These are phyloP conservation scores for Saxophila tyrrhenica DNA, from an alignment of 495 filamentous ascomycete species.

Conservation along the genomic window DNA sequence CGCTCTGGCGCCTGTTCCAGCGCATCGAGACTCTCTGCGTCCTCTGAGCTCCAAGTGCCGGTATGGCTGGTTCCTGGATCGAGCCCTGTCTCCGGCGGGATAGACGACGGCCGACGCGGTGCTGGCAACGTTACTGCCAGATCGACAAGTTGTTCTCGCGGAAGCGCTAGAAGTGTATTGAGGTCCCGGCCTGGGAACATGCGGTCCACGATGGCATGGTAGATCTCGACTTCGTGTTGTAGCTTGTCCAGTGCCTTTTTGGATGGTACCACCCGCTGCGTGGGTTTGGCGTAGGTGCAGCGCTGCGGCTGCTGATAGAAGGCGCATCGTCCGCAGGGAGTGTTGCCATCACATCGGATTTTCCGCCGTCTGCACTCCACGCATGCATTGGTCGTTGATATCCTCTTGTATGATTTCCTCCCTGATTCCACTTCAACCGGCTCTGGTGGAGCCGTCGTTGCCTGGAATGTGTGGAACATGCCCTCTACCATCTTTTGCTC, in stretches of 20 bases:
- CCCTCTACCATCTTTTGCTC: too few relatives aligned
- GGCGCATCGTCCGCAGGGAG: constrained; percentile 13
- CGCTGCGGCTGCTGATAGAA: constrained; percentile 31
- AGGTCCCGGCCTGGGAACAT: constrained; percentile 38
- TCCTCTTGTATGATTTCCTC: background rate
- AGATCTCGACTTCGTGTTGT: constrained; percentile 22
- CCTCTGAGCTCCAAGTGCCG: constrained; percentile 21
- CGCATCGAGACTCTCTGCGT: constrained; percentile 28
- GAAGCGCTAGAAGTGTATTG: constrained; percentile 34
- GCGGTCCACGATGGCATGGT: constrained; percentile 30
- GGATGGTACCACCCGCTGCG: constrained; percentile 28
- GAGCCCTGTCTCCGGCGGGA: constrained; percentile 20
- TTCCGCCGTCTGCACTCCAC: constrained; percentile 18
- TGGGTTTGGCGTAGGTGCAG: constrained; percentile 28
- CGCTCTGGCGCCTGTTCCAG: constrained; percentile 30
- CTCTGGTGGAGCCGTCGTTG: background rate
- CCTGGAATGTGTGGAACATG: constrained; percentile 19
- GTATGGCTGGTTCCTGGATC: background rate
- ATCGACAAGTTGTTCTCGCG: constrained; percentile 41
- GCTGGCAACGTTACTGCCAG: constrained; percentile 25
- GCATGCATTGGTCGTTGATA: constrained; percentile 18
- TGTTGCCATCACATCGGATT: constrained; percentile 15
- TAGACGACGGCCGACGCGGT: constrained; percentile 33
- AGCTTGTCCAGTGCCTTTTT: constrained; percentile 30
- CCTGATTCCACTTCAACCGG: background rate